Percentiles rank a stretch among this genome's conserved stretches.
Conservation (phyloP, 768 basidiomycete genomes). For the Auriscalpium microsporum region DNA sequence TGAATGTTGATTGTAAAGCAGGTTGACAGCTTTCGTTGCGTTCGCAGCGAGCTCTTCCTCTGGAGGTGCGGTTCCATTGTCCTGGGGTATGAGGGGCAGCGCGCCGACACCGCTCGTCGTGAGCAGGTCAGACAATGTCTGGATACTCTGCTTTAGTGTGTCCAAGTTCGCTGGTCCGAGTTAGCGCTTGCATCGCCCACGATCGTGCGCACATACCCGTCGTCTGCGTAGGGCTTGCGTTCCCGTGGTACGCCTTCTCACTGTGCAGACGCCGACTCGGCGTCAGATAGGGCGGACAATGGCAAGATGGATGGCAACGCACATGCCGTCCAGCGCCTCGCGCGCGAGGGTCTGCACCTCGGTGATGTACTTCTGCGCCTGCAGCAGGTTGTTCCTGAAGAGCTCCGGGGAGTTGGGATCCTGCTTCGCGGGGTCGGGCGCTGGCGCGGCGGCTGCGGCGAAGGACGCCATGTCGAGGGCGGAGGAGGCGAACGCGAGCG, state of each 20-base stretch:
- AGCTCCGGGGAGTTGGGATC: constrained; percentile 13
- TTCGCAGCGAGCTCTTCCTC: constrained; percentile 11
- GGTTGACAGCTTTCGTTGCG: constrained; percentile 10
- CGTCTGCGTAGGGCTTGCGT: constrained; percentile 7
- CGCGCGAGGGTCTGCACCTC: constrained; percentile 7
- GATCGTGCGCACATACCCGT: neutral
- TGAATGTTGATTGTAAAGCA: constrained; percentile 3
- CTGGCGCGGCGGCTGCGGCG: neutral
- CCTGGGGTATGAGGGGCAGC: constrained; percentile 10
- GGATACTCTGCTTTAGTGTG: constrained; percentile 6
- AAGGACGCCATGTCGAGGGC: neutral
- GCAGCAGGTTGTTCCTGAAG: constrained; percentile 10
- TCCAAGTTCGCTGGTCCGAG: constrained; percentile 4
- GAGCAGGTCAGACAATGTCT: constrained; percentile 3
- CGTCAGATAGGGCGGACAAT: neutral
- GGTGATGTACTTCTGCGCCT: constrained; percentile 7
- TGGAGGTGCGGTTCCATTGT: constrained; percentile 1
- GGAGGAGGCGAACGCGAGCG: constrained; percentile 8
- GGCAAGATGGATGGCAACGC: neutral
- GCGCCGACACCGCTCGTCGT: constrained; percentile 10
- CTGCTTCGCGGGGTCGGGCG: constrained; percentile 2
- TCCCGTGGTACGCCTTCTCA: constrained; percentile 10
- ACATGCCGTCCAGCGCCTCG: constrained; percentile 13
- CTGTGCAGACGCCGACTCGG: neutral
- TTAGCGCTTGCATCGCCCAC: neutral